Evolutionary conservation across 108 stramenopile genomes (phyloP), one percentile per base, ranked within the genome.

Genomic region (Nitzschia putrida): DNA sequence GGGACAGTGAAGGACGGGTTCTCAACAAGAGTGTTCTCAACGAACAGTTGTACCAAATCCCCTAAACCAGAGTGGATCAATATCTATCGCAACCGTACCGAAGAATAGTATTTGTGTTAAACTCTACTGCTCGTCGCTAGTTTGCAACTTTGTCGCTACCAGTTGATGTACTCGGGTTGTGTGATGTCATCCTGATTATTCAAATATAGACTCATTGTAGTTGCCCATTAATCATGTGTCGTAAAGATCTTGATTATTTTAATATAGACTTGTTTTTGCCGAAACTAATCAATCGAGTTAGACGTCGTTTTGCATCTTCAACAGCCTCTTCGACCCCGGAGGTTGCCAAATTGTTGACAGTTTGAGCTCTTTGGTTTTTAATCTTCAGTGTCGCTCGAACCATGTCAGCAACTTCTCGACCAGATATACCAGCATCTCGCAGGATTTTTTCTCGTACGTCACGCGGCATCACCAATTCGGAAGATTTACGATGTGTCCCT

Each of bases 21-120:
- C 53, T 94, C 57, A 94, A 87, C 82, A 87, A 88, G 77, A 87
- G 89, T 39, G 77, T 64, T 22, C 64, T 57, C 44, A 78, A 72
- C 24, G 84, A 88, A 54, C 85, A 88, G 60, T 83, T 91, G 39
- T 94, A 94, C 64, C 84, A 88, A 66, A 94, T 94, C 80, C 92
- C 92, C 29, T 94, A 80, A 56, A 7, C 45, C 1, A 9, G 4
- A 25, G 9, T n/a, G 49, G 49, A 50, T 50, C 49, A 50, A 50
- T 34, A 4, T 34, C 29, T 34, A 34, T n/a, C n/a, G 29, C 29
- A 34, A 34, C 29, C 29, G 29, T 34, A 34, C 29, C 29, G 29
- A 34, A 34, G 29, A 34, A 34, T 34, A 34, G 29, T 34, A 34
- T 34, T 4, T 34, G 29, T 34, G 29, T 34, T 4, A 34, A 34